Base-by-base conservation (phyloP, 805 yeast genomes). In the Barnettozyma wickerhamii region DNA sequence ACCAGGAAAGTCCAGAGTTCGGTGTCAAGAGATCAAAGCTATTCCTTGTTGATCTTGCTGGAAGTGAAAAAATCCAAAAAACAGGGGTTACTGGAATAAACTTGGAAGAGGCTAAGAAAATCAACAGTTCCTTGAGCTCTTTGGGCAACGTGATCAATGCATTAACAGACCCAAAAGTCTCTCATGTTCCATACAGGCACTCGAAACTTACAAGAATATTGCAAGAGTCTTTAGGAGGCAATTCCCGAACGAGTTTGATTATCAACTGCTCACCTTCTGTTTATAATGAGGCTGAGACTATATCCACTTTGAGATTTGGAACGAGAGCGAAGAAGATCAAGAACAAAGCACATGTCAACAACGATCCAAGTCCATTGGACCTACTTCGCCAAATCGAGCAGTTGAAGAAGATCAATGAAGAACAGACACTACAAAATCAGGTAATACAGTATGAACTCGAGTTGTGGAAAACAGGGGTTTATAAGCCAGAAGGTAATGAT, bases 31-130 rank as follows among this genome's bases (percentile, higher is more conserved):
- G 71, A 29, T 81, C 89, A 5, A 78, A 75, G 43, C 66, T 88
- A 45, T 83, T 80, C 51, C 60, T 88, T 28, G 91, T 87, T 10
- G 96, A 88, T 62, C 68, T 88, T 48, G 95, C 95, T 0, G 95
- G 96, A 6, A 81, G 91, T 18, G 96, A 90, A 59, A 84, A 80
- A 58, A 77, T 81, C 29, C 78, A 79, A 43, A 82, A 79, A 48
- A 78, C 93, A 0, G 91, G 93, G 3, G 91, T 90, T 1, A 61
- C 76, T 0, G 93, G 93, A 1, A 78, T 77, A 50, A 71, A 81
- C 2, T 64, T 84, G 7, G 90, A 87, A 55, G 96, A 89, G 52
- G 88, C 95, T 1, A 84, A 84, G 53, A 85, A 82, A 46, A 84
- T 89, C 51, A 90, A 89, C 60, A 72, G 79, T 32, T 84, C 95